Percentiles rank a stretch among this genome's conserved stretches.
Evolutionary conservation across 2,329 filamentous ascomycete species (phyloP).

Genomic region (Didymella lethalis): DNA sequence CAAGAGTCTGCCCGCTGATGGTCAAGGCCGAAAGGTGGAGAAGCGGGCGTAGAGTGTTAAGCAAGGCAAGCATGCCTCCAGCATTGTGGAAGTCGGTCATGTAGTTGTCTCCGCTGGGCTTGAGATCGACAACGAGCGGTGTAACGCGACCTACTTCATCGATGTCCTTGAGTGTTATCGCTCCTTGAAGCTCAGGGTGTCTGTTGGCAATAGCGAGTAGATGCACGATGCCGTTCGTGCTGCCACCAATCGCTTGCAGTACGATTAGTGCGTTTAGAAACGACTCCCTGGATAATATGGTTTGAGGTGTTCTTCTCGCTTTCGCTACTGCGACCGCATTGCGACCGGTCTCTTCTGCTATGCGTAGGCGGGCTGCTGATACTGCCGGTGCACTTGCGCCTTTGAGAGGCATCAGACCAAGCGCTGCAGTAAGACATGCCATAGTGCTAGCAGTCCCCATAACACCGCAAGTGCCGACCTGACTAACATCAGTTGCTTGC

Average conservation of each 20-base stretch:
- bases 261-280: conserved; percentile 59
- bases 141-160: conserved; percentile 79
- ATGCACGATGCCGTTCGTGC: conserved; percentile 56
- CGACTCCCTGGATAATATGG: conserved; percentile 56
- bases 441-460: conserved; percentile 67
- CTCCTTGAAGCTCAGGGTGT: conserved; percentile 67
- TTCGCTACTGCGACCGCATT: conserved; percentile 57
- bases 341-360: conserved; percentile 63
- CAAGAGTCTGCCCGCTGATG: conserved; percentile 80
- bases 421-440: conserved; percentile 61
- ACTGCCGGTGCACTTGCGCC: conserved; percentile 64
- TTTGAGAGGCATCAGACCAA: conserved; percentile 62
- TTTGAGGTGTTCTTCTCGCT: conserved; percentile 53
- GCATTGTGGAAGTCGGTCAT: conserved; percentile 88
- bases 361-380: conserved; percentile 59
- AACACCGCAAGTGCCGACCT: conserved; percentile 63
- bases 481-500: conserved; percentile 1
- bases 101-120: conserved; percentile 81
- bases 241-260: conserved; percentile 56
- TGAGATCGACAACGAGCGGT: conserved; percentile 82
- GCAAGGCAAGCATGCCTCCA: conserved; percentile 80
- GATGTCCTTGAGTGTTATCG: conserved; percentile 79
- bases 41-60: conserved; percentile 81
- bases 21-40: conserved; percentile 79
- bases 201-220: conserved; percentile 58